Evolutionary conservation across 352 stramenopile species (phyloP).

Genomic region (Globisporangium acanthophoron): DNA sequence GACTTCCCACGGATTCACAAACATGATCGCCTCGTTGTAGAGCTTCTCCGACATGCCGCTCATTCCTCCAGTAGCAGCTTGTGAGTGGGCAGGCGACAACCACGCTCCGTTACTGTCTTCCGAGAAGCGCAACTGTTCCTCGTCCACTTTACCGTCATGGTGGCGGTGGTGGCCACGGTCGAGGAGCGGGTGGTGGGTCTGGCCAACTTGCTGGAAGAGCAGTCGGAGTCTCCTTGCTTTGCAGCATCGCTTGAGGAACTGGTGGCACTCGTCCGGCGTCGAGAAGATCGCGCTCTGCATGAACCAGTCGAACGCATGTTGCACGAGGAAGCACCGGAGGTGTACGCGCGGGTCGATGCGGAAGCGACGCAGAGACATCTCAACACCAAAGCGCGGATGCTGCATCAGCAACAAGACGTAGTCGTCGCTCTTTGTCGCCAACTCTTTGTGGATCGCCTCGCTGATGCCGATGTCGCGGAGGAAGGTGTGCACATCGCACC

Average conservation of each 20-base stretch:
- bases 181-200: constrained; percentile 47
- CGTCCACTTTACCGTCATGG: neutral
- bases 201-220: constrained; percentile 48
- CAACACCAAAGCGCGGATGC: constrained; percentile 40
- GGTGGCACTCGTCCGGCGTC: constrained; percentile 25
- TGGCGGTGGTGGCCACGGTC: constrained; percentile 15
- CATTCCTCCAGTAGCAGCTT: neutral
- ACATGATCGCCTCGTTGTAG: constrained; percentile 66
- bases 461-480: constrained; percentile 46
- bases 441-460: constrained; percentile 30
- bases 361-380: constrained; percentile 46
- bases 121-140: neutral
- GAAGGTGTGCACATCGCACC: constrained; percentile 25
- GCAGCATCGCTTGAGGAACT: constrained; percentile 71
- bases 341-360: constrained; percentile 69
- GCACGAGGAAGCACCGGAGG: constrained; percentile 65
- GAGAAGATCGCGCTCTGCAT: constrained; percentile 36
- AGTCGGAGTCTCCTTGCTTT: constrained; percentile 65
- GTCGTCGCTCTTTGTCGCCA: constrained; percentile 60
- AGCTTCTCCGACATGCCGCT: constrained; percentile 13
- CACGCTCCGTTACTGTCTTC: neutral
- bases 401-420: constrained; percentile 73
- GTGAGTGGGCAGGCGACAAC: neutral
- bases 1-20: constrained; percentile 80
- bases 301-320: constrained; percentile 71